Evolutionary conservation across 139 green algal genomes (phyloP).

Genomic region (Tetraselmis striata): DNA sequence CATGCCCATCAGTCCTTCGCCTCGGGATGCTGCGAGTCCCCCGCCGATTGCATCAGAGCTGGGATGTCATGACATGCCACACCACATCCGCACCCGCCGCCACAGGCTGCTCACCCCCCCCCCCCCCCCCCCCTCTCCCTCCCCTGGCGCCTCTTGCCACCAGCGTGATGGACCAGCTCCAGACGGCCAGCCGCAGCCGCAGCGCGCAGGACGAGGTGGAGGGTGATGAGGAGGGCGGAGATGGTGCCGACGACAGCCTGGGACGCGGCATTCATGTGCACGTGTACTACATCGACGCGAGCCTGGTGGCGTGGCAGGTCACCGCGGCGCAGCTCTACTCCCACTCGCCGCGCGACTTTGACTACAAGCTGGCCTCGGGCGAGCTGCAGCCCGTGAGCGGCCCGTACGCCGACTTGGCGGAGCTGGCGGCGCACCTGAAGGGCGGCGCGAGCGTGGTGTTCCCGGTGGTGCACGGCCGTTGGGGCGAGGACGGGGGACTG

Average conservation of each 20-base stretch:
- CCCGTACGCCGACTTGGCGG: not conserved
- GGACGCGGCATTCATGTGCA: slow-evolving; percentile 17
- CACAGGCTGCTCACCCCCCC: too few relatives aligned
- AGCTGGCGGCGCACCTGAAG: slow-evolving; percentile 23
- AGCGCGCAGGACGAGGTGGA: not conserved
- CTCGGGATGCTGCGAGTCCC: too few relatives aligned
- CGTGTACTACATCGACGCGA: slow-evolving; percentile 35
- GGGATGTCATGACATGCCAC: too few relatives aligned
- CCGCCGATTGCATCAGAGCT: too few relatives aligned
- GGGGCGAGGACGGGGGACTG: slow-evolving; percentile 24
- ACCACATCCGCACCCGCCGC: too few relatives aligned
- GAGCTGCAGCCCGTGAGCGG: not conserved
- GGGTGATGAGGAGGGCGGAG: not conserved
- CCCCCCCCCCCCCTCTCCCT: too few relatives aligned
- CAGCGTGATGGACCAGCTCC: not conserved
- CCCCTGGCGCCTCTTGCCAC: too few relatives aligned
- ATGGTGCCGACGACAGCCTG: too few relatives aligned
- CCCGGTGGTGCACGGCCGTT: slow-evolving; percentile 33
- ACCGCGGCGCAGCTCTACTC: slow-evolving; percentile 33
- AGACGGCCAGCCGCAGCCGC: not conserved
- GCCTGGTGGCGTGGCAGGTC: slow-evolving; percentile 19
- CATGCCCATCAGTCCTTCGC: too few relatives aligned
- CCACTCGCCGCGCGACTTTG: slow-evolving; percentile 43
- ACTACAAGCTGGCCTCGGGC: slow-evolving; percentile 32
- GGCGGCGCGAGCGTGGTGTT: slow-evolving; percentile 15